These are phyloP conservation scores for Bipolaris bicolor DNA, from an alignment of 2,329 filamentous ascomycete genomes.

Conservation along the genomic window DNA sequence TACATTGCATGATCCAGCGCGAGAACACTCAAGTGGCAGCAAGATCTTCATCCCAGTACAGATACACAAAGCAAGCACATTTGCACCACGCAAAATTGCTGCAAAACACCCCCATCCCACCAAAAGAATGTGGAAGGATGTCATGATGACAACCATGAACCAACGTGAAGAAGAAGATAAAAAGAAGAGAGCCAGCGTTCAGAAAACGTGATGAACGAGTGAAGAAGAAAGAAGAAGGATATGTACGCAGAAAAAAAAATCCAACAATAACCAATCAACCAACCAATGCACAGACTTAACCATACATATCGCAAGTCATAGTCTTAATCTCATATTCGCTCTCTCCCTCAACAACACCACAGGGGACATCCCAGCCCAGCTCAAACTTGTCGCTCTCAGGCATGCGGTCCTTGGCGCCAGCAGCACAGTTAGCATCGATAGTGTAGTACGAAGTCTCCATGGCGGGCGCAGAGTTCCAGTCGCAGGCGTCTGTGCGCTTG, in stretches of 20 bases:
- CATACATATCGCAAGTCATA: conserved; percentile 43
- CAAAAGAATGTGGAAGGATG: background rate
- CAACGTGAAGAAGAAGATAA: background rate
- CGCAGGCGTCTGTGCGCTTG: conserved; percentile 41
- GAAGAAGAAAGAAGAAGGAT: conserved; percentile 1
- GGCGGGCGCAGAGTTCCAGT: conserved; percentile 49
- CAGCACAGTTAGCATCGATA: conserved; percentile 47
- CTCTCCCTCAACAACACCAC: conserved; percentile 51
- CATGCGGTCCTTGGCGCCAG: conserved; percentile 35
- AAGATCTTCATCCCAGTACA: too few relatives aligned
- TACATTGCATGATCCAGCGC: too few relatives aligned
- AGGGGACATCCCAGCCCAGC: conserved; percentile 49
- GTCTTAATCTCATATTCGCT: conserved; percentile 53
- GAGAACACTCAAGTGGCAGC: too few relatives aligned
- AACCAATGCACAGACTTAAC: conserved; percentile 1
- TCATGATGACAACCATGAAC: background rate
- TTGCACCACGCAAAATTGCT: too few relatives aligned
- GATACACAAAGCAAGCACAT: too few relatives aligned
- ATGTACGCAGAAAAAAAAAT: conserved; percentile 14
- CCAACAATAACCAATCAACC: background rate
- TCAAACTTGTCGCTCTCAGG: conserved; percentile 43
- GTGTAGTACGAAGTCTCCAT: conserved; percentile 53
- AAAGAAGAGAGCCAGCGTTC: conserved; percentile 13
- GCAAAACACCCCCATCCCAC: too few relatives aligned
- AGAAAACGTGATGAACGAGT: conserved; percentile 18